Percentiles rank a stretch among this genome's conserved stretches.
Conservation (phyloP, 2,329 filamentous ascomycete species). For the Cladosporium sphaerospermum region DNA sequence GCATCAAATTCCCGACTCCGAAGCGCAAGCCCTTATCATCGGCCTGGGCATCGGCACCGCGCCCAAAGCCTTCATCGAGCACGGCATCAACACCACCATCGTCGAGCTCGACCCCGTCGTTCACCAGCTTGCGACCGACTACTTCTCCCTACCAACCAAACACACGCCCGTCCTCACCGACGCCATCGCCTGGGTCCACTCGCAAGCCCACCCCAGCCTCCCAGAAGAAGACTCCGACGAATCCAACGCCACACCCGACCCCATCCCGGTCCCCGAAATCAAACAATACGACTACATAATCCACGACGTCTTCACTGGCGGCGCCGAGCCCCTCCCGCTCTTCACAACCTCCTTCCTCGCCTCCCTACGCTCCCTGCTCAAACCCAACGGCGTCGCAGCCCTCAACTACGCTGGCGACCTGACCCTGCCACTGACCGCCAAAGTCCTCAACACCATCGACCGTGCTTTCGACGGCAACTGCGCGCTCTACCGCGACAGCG, state of each 20-base stretch:
- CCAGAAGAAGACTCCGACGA: slow-evolving; percentile 12
- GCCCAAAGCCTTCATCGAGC: slow-evolving; percentile 75
- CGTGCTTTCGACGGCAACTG: slow-evolving; percentile 74
- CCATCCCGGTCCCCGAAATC: neutral
- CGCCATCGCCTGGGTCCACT: slow-evolving; percentile 60
- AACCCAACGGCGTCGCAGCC: slow-evolving; percentile 73
- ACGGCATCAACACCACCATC: slow-evolving; percentile 87
- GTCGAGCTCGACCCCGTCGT: slow-evolving; percentile 92
- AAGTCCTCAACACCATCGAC: slow-evolving; percentile 76
- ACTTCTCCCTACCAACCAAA: slow-evolving; percentile 73
- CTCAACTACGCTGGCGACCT: slow-evolving; percentile 97
- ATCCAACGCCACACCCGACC: neutral
- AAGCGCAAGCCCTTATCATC: slow-evolving; percentile 65
- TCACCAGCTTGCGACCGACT: slow-evolving; percentile 71
- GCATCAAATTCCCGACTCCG: slow-evolving; percentile 30
- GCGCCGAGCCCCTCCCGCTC: slow-evolving; percentile 79
- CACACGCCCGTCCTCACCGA: slow-evolving; percentile 77
- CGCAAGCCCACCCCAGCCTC: slow-evolving; percentile 16
- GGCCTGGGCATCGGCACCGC: slow-evolving; percentile 91
- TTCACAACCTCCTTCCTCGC: slow-evolving; percentile 82
- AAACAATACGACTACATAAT: slow-evolving; percentile 80
- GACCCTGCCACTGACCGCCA: slow-evolving; percentile 64
- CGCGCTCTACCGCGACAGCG: slow-evolving; percentile 78
- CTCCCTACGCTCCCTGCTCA: slow-evolving; percentile 64
- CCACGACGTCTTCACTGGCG: slow-evolving; percentile 96